These are phyloP conservation scores for Flueggea neowawraea DNA, from an alignment of 441 rosid species.

Conservation along the genomic window DNA sequence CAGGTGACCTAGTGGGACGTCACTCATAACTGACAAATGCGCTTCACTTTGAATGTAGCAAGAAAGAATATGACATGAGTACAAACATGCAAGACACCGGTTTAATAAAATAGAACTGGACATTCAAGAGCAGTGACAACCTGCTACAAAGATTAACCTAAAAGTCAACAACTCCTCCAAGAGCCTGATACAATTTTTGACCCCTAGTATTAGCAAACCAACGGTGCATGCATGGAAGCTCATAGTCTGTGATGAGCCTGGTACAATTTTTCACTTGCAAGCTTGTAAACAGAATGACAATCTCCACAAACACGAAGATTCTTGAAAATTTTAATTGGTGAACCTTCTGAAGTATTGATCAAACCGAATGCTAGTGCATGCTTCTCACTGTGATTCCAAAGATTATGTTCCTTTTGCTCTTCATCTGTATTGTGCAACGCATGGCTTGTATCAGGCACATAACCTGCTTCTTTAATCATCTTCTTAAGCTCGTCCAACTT, in stretches of 20 bases:
- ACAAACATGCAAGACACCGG: conserved; percentile 8
- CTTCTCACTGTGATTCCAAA: conserved; percentile 90
- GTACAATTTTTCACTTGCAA: conserved; percentile 63
- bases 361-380: conserved; percentile 78
- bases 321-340: conserved; percentile 64
- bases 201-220: conserved; percentile 80
- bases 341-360: conserved; percentile 56
- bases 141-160: conserved; percentile 90
- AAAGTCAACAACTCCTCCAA: conserved; percentile 85
- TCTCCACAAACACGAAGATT: conserved; percentile 83
- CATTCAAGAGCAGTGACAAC: conserved; percentile 45
- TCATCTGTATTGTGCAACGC: conserved; percentile 88
- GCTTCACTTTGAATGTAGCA: conserved; percentile 46
- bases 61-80: conserved; percentile 19
- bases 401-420: conserved; percentile 80
- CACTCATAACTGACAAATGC: conserved; percentile 53
- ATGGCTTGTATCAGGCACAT: conserved; percentile 64
- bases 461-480: conserved; percentile 74
- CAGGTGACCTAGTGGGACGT: conserved; percentile 67
- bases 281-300: conserved; percentile 79
- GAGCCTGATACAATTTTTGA: conserved; percentile 68
- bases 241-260: conserved; percentile 39
- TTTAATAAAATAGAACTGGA: conserved; percentile 16
- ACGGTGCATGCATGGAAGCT: conserved; percentile 79
- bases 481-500: conserved; percentile 77